Evolutionary conservation across 192 early-diverging fungal species (phyloP), one percentile per base, ranked within the genome.

Genomic region (Phlyctochytrium bullatum): DNA sequence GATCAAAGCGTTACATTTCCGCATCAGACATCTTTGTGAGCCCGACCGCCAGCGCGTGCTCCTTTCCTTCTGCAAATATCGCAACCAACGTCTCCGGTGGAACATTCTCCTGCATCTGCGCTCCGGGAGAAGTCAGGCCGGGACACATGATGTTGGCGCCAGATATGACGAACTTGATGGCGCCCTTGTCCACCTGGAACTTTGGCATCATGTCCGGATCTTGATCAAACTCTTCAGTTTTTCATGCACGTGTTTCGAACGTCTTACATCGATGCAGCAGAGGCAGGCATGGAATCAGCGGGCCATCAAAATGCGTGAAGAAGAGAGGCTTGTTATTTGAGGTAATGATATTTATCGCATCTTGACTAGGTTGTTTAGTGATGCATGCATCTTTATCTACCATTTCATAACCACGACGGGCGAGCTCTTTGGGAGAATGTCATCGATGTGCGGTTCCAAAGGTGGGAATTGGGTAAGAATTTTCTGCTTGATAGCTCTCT

Each of bases 91-190:
- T 67, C 24, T 85, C 90, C 24, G 75, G 84, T 0, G 88, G 86
- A 28, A 97, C 75, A 30, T 88, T 84, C 27, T 73, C 72, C 24
- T 86, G 85, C 83, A 99, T 83, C 50, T 82, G 76, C 10, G 92
- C 97, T 3, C 96, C 96, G 31, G 89, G 87, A 34, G 93, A 95
- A 17, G 97, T 99, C 73, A 99, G 76, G 31, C 97, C 97, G 2
- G 95, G 97, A 66, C 95, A 97, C 97, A 99, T 99, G 68, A 99
- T 95, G 75, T 96, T 92, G 54, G 95, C 95, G 0, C 96, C 96
- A 12, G 89, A 89, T 4, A 99, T 87, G 2, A 99, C 91, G 78
- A 95, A 97, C 79, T 98, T 98, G 77, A 98, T 97, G 35, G 97
- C 97, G 3, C 97, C 97, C 32, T 61, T 67, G 73, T 99, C 97